phyloP scores from a whole-genome alignment of 495 filamentous ascomycete genomes.

The Lepraria neglecta region DNA sequence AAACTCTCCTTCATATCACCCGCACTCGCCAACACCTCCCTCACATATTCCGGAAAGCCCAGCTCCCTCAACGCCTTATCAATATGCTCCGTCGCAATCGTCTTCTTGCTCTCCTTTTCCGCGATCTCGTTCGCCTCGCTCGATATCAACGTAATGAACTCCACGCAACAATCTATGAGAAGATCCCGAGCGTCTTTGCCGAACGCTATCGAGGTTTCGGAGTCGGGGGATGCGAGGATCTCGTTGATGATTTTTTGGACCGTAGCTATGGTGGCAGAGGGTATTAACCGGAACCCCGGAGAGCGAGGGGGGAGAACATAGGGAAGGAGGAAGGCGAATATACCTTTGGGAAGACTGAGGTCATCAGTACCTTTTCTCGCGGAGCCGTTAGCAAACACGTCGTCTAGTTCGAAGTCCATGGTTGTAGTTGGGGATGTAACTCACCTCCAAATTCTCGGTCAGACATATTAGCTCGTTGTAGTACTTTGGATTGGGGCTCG shows the following conservation, averaged over 20 bases:
- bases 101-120: constrained; percentile 97
- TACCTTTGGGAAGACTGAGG: constrained; percentile 91
- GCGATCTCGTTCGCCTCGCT: constrained; percentile 98
- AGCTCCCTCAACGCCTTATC: constrained; percentile 84
- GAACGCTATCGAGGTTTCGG: constrained; percentile 58
- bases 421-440: constrained; percentile 28
- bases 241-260: constrained; percentile 97
- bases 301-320: background rate
- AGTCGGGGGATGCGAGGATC: constrained; percentile 62
- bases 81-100: constrained; percentile 93
- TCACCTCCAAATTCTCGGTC: constrained; percentile 81
- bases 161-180: constrained; percentile 96
- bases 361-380: constrained; percentile 68
- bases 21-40: constrained; percentile 77
- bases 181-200: constrained; percentile 91
- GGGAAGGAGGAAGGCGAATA: background rate
- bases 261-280: constrained; percentile 55
- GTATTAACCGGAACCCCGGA: background rate
- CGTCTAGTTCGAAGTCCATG: background rate
- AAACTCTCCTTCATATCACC: constrained; percentile 87
- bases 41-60: constrained; percentile 85
- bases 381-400: constrained; percentile 17
- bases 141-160: constrained; percentile 96
- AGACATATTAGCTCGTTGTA: constrained; percentile 58
- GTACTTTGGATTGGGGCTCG: background rate